These are phyloP conservation scores for Fusarium irregulare DNA, from an alignment of 2,329 filamentous ascomycete genomes.

Conservation along the genomic window DNA sequence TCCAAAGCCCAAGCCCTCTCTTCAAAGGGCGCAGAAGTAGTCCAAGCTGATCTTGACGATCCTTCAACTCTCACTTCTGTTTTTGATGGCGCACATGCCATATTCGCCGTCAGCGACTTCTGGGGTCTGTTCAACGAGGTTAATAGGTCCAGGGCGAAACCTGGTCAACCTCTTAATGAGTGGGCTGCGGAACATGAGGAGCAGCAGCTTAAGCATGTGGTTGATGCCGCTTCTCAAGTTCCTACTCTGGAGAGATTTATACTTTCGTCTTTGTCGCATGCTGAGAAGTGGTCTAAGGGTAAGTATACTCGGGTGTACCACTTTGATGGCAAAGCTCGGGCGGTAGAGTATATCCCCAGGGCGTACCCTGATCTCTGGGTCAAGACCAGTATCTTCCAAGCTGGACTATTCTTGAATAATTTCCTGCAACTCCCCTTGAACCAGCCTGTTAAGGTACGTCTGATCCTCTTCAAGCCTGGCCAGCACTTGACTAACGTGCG, in stretches of 20 bases:
- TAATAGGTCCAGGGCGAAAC: conserved; percentile 21
- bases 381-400: conserved; percentile 39
- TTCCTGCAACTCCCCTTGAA: conserved; percentile 1
- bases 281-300: conserved; percentile 52
- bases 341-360: conserved; percentile 44
- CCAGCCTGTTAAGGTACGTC: conserved; percentile 19
- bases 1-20: conserved; percentile 17
- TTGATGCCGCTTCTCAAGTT: conserved; percentile 51
- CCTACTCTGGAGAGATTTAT: conserved; percentile 53
- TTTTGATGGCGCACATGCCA: conserved; percentile 17
- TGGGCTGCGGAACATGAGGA: conserved; percentile 48
- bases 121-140: conserved; percentile 31
- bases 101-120: conserved; percentile 49
- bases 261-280: conserved; percentile 52
- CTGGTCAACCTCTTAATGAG: conserved; percentile 27
- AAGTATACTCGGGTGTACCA: conserved; percentile 56
- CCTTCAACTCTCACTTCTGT: not conserved
- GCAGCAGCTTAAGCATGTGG: conserved; percentile 52
- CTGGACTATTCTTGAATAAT: conserved; percentile 36
- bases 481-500: not conserved
- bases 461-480: accelerated
- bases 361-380: conserved; percentile 34
- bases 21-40: conserved; percentile 16
- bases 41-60: conserved; percentile 10
- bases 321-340: conserved; percentile 56